A percentile compares a stretch with the other conserved stretches of the same genome.
These are phyloP conservation scores for Teunomyces gatunensis DNA, from an alignment of 805 yeast species.

Conservation along the genomic window DNA sequence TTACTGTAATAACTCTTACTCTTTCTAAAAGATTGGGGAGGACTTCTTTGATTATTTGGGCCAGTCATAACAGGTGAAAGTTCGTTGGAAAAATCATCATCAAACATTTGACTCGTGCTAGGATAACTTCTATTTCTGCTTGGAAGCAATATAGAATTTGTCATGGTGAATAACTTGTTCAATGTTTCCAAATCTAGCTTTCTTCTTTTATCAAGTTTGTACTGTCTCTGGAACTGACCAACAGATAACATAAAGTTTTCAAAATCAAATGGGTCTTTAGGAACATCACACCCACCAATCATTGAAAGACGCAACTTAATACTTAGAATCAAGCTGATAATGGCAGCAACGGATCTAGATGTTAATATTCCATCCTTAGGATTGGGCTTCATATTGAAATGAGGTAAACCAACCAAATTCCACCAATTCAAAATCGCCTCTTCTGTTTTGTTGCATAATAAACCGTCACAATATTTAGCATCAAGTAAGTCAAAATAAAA, in stretches of 20 bases:
- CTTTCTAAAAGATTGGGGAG: constrained; percentile 11
- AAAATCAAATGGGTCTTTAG: constrained; percentile 81
- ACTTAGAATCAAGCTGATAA: constrained; percentile 73
- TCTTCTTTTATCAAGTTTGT: constrained; percentile 48
- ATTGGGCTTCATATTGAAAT: constrained; percentile 38
- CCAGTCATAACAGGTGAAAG: not conserved
- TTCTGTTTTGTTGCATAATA: constrained; percentile 75
- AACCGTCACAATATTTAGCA: constrained; percentile 75
- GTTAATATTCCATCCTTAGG: constrained; percentile 57
- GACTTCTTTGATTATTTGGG: constrained; percentile 1
- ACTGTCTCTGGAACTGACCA: constrained; percentile 74
- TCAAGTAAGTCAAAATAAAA: constrained; percentile 75
- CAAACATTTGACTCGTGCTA: constrained; percentile 2
- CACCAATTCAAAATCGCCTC: constrained; percentile 79
- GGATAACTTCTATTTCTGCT: constrained; percentile 15
- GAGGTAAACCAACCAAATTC: constrained; percentile 62
- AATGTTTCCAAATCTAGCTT: constrained; percentile 58
- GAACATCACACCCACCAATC: constrained; percentile 47
- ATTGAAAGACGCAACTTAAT: constrained; percentile 57
- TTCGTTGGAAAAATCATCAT: constrained; percentile 3
- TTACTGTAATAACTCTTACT: constrained; percentile 36
- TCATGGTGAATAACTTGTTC: constrained; percentile 31
- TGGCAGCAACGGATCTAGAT: constrained; percentile 70
- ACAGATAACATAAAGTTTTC: constrained; percentile 66
- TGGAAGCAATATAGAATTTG: constrained; percentile 31